Percentiles rank a stretch among this genome's conserved stretches.
Evolutionary conservation across 441 rosid species (phyloP).

Genomic region (Rhodomyrtus psidioides): DNA sequence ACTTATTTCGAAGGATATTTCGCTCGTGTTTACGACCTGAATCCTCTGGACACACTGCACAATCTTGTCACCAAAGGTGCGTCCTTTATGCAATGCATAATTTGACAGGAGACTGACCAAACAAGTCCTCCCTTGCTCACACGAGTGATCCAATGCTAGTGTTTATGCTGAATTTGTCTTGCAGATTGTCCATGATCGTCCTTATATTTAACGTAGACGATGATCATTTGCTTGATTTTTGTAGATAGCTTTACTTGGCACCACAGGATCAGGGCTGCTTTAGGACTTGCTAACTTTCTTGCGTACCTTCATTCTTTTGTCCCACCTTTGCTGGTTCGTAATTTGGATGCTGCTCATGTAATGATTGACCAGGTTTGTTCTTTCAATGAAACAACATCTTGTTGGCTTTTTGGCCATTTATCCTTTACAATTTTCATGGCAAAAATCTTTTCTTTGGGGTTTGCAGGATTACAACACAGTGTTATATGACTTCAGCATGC

Average conservation of each 20-base stretch:
- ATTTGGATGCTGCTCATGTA: background rate
- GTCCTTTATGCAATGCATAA: background rate
- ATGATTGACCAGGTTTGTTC: background rate
- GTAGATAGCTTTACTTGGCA: background rate
- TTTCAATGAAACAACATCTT: background rate
- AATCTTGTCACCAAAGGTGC: background rate
- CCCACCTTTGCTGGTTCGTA: background rate
- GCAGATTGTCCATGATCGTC: background rate
- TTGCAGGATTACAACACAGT: background rate
- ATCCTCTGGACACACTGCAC: background rate
- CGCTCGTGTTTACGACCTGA: background rate
- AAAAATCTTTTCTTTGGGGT: background rate
- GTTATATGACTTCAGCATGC: background rate
- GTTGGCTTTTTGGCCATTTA: background rate
- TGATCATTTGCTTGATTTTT: background rate
- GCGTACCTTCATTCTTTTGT: background rate
- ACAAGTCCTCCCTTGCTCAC: background rate
- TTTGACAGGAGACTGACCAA: background rate
- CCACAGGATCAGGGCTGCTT: background rate
- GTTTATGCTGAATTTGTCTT: background rate
- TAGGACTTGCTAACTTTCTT: background rate
- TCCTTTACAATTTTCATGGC: background rate
- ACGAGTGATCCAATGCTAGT: background rate
- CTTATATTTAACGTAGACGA: background rate
- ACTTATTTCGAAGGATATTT: background rate